Evolutionary conservation across 148 eudicot genomes (phyloP).

Genomic region (Rhododendron mucronatum): DNA sequence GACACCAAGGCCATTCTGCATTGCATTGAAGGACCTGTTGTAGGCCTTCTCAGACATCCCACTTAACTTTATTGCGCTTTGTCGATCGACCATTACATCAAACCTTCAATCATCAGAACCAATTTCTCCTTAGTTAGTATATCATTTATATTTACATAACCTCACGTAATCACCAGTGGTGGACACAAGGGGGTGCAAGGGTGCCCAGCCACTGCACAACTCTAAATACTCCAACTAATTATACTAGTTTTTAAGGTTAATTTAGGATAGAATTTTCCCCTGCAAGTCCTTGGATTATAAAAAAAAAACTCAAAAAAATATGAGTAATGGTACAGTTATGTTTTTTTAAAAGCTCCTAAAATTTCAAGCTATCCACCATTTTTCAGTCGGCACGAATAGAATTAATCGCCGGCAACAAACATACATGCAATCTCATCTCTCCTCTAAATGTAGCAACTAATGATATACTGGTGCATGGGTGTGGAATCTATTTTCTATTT

Average conservation of each 20-base stretch:
- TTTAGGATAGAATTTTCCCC: background rate
- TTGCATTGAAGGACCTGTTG: slow-evolving; percentile 64
- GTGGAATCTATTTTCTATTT: background rate
- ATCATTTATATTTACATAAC: background rate
- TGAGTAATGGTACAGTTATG: background rate
- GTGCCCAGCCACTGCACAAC: background rate
- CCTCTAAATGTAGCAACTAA: background rate
- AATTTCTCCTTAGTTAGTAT: background rate
- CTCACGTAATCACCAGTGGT: background rate
- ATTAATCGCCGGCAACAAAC: background rate
- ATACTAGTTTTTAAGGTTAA: background rate
- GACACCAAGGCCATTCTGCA: slow-evolving; percentile 84
- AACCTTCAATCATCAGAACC: slow-evolving; percentile 37
- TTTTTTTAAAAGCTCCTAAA: background rate
- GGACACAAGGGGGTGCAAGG: background rate
- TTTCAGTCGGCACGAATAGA: background rate
- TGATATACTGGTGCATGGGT: background rate
- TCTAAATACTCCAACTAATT: background rate
- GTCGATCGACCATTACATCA: slow-evolving; percentile 71
- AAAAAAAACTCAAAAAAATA: too few relatives aligned
- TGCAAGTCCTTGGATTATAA: background rate
- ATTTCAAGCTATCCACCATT: background rate
- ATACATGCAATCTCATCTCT: background rate
- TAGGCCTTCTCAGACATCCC: slow-evolving; percentile 96
- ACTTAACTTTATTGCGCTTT: slow-evolving; percentile 57